phyloP scores from a whole-genome alignment of 305 asterid species.

The Rubia balearica region DNA sequence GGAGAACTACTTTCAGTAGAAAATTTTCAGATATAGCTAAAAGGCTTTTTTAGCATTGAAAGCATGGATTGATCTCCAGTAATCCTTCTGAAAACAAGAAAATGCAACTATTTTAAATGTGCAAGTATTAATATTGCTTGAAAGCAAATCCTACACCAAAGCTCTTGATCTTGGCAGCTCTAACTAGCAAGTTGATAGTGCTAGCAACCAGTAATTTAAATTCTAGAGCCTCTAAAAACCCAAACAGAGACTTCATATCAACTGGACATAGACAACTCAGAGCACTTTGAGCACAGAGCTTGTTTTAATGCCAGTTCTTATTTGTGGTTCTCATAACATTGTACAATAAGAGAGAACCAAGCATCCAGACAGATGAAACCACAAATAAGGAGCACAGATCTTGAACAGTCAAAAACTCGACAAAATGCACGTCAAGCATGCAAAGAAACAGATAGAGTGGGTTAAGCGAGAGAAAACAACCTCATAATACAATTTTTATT shows the following conservation, averaged over 20 bases:
- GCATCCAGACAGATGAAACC: background rate
- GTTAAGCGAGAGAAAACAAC: background rate
- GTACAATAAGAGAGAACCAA: background rate
- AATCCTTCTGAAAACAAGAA: background rate
- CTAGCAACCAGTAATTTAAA: background rate
- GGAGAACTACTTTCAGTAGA: background rate
- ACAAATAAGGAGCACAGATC: background rate
- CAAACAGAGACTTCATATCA: background rate
- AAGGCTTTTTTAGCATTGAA: background rate
- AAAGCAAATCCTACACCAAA: background rate
- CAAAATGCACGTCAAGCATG: background rate
- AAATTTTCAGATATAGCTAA: background rate
- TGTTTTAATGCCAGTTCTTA: background rate
- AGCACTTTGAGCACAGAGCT: background rate
- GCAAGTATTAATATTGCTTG: background rate
- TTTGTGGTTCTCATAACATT: background rate
- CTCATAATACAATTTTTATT: background rate
- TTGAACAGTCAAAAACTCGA: background rate
- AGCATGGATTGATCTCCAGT: background rate
- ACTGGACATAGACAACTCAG: background rate
- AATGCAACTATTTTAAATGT: slow-evolving; percentile 1
- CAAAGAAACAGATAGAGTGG: background rate
- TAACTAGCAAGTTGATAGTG: background rate
- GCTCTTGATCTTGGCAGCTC: background rate
- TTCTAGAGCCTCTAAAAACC: background rate